These are phyloP conservation scores for Eutypa lata DNA, from an alignment of 2,329 filamentous ascomycete species.

Conservation along the genomic window DNA sequence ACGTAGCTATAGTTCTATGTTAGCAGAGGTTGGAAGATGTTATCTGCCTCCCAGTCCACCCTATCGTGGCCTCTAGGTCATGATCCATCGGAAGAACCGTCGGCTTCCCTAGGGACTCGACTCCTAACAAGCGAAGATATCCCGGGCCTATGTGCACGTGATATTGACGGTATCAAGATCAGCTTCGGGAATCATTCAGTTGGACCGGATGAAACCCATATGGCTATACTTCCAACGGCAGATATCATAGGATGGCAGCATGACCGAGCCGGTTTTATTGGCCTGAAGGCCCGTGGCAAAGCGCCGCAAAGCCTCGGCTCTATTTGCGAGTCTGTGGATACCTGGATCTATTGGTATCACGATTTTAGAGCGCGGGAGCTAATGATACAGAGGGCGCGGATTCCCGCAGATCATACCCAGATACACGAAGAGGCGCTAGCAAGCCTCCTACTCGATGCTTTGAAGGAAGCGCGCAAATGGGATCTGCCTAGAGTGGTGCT, in stretches of 20 bases:
- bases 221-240: conserved; percentile 13
- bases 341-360: conserved; percentile 20
- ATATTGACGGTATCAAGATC: conserved; percentile 5
- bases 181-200: conserved; percentile 3
- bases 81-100: not conserved
- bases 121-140: conserved; percentile 8
- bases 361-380: conserved; percentile 11
- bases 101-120: conserved; percentile 4
- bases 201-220: not conserved
- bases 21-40: conserved; percentile 11
- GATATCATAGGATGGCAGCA: conserved; percentile 15
- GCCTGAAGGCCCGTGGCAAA: conserved; percentile 2
- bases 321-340: conserved; percentile 10
- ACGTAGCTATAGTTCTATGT: conserved; percentile 13
- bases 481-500: conserved; percentile 5
- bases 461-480: conserved; percentile 15
- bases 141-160: conserved; percentile 10
- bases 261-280: conserved; percentile 9
- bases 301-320: conserved; percentile 9
- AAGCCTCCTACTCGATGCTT: conserved; percentile 12
- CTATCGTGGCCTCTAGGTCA: conserved; percentile 1
- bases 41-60: conserved; percentile 8
- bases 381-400: conserved; percentile 11
- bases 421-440: conserved; percentile 1
- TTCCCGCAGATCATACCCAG: not conserved